Evolutionary conservation across 2,329 filamentous ascomycete genomes (phyloP), one percentile per base, ranked within the genome.

Genomic region (Pseudogymnoascus destructans): DNA sequence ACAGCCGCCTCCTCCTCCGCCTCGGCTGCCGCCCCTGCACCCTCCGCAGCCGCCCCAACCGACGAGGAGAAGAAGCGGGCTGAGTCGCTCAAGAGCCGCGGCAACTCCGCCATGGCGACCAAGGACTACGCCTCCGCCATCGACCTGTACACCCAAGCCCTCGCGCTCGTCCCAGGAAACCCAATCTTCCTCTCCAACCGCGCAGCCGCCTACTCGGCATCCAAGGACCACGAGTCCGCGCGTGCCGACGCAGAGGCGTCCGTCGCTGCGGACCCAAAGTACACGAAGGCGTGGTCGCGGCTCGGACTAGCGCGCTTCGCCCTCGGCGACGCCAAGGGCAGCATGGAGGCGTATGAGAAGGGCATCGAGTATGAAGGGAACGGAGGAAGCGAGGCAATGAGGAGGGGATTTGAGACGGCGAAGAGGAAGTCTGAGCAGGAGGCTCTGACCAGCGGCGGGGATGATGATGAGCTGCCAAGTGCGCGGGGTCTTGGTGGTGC

Each of bases 111-210:
- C 61, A 97, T 98, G 91, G 86, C 89, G 59, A 82, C 86, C 71
- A 96, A 95, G 76, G 89, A 97, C 73, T 96, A 96, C 76, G 67
- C 77, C 49, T 68, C 75, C 40, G 93, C 93, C 62, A 89, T 97
- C 70, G 84, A 89, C 66, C 77, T 87, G 64, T 98, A 98, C 79
- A 89, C 88, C 23, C 79, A 92, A 72, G 93, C 93, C 3, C 82
- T 98, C 23, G 79, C 81, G 59, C 77, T 96, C 57, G 75, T 88
- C 65, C 89, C 93, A 1, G 77, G 81, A 64, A 97, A 98, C 75
- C 88, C 91, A 36, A 93, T 98, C 73, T 98, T 93, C 79, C 86
- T 98, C 38, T 95, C 89, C 63, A 98, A 98, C 81, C 89, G 93
- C 64, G 93, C 93, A 9, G 93, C 93, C 52, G 93, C 93, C 5